Percentiles rank a stretch among this genome's conserved stretches.
Evolutionary conservation across 1,284 basidiomycete genomes (phyloP).

Genomic region (Cutaneotrichosporon cyanovorans): DNA sequence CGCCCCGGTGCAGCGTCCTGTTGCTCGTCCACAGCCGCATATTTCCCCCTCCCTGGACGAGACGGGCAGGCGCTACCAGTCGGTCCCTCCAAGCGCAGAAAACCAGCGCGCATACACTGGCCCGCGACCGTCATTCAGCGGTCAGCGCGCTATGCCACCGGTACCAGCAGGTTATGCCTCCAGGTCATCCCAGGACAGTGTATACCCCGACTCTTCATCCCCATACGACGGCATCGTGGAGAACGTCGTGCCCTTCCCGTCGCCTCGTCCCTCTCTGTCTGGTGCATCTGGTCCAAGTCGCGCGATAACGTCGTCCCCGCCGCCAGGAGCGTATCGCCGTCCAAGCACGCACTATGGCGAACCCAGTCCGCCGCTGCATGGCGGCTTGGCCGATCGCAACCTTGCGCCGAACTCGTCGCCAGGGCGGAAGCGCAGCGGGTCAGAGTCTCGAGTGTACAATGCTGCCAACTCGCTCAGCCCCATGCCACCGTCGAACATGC

Average conservation of each 20-base stretch:
- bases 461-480: background rate
- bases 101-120: background rate
- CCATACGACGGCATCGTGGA: slow-evolving; percentile 15
- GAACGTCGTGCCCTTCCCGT: slow-evolving; percentile 26
- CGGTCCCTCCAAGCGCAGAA: too few species aligned
- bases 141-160: too few species aligned
- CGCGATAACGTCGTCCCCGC: background rate
- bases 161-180: too few species aligned
- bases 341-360: slow-evolving; percentile 30
- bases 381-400: too few species aligned
- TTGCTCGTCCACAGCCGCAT: background rate
- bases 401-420: too few species aligned
- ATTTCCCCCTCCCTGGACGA: background rate
- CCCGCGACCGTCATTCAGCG: background rate
- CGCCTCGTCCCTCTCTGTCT: slow-evolving; percentile 19
- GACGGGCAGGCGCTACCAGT: background rate
- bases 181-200: slow-evolving; percentile 13
- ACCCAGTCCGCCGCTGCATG: background rate
- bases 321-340: slow-evolving; percentile 3
- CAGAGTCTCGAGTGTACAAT: slow-evolving; percentile 13
- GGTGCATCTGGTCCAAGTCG: too few species aligned
- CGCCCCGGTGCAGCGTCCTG: background rate
- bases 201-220: slow-evolving; percentile 26
- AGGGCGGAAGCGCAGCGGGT: slow-evolving; percentile 17
- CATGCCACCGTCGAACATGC: background rate